Evolutionary conservation across 108 stramenopile genomes (phyloP).

Genomic region (Cyclotella cryptica): DNA sequence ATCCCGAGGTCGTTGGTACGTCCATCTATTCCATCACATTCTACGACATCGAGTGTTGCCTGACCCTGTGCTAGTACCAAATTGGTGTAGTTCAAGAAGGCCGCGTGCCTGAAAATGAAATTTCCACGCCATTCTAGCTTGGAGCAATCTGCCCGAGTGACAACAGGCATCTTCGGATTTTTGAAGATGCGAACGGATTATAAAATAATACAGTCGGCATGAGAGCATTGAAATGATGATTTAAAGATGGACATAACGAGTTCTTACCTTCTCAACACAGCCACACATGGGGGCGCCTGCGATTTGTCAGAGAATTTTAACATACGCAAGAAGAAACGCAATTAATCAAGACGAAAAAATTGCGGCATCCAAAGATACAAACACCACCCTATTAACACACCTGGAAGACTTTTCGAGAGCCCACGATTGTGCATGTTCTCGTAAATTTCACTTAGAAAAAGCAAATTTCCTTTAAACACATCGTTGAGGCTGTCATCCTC

Average conservation of each 20-base stretch:
- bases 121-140: not conserved
- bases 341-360: not conserved
- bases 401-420: slow-evolving; percentile 4
- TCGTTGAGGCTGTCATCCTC: slow-evolving; percentile 1
- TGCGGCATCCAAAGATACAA: not conserved
- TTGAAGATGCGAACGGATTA: not conserved
- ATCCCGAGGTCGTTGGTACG: not conserved
- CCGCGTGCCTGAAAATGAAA: not conserved
- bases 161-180: slow-evolving; percentile 4
- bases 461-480: slow-evolving; percentile 1
- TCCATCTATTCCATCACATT: slow-evolving; percentile 1
- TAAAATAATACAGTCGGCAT: not conserved
- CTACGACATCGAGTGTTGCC: not conserved
- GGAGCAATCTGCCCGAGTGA: slow-evolving; percentile 8
- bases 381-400: not conserved
- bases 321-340: too few relatives aligned
- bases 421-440: slow-evolving; percentile 12
- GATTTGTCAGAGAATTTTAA: not conserved
- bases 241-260: not conserved
- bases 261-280: slow-evolving; percentile 12
- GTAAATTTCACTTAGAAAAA: slow-evolving; percentile 10
- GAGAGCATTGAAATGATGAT: not conserved
- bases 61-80: not conserved
- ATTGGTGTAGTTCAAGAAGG: not conserved
- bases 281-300: slow-evolving; percentile 16